Evolutionary conservation across 2,329 filamentous ascomycete species (phyloP).

Genomic region (Pseudogymnoascus pannorum): DNA sequence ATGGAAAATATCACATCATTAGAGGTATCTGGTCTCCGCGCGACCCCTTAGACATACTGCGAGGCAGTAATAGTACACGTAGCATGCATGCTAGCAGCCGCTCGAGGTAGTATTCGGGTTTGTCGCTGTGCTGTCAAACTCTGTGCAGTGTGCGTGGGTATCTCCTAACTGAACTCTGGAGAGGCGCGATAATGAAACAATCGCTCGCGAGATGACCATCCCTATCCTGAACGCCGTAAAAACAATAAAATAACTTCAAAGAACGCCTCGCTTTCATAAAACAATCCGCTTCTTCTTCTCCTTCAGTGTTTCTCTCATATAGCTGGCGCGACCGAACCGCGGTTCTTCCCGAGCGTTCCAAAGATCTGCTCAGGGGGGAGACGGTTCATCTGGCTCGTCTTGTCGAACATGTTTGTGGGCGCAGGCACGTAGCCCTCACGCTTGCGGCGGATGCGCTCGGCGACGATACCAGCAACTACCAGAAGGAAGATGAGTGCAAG

Average conservation of each 20-base stretch:
- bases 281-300: not conserved
- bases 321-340: not conserved
- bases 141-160: not conserved
- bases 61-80: not conserved
- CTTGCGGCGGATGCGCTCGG: constrained; percentile 70
- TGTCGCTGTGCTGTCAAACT: not conserved
- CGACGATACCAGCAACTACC: constrained; percentile 64
- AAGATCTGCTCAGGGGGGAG: constrained; percentile 52
- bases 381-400: constrained; percentile 49
- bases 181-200: not conserved
- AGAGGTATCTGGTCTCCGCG: not conserved
- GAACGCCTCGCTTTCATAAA: constrained; percentile 7
- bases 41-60: not conserved
- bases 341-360: constrained; percentile 22
- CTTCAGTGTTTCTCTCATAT: not conserved
- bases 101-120: not conserved
- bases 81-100: not conserved
- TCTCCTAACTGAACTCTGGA: not conserved
- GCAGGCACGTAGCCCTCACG: constrained; percentile 76
- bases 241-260: not conserved
- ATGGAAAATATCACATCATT: not conserved
- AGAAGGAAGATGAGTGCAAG: constrained; percentile 71
- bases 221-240: not conserved
- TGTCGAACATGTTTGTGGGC: constrained; percentile 57
- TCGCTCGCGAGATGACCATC: not conserved